Evolutionary conservation across 805 yeast genomes (phyloP).

Genomic region (Cyberlindnera mycetangii): DNA sequence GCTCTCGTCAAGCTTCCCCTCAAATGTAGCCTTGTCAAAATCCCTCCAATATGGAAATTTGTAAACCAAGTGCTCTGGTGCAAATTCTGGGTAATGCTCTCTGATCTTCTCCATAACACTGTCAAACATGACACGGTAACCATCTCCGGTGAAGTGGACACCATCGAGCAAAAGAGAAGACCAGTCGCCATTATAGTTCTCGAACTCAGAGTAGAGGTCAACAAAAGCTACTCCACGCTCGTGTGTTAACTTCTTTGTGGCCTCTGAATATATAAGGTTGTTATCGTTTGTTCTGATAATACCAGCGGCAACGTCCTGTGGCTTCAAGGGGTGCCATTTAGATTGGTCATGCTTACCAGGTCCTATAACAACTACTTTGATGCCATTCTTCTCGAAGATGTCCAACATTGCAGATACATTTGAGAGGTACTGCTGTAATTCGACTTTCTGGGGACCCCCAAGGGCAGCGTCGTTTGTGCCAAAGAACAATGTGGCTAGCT

Average conservation of each 20-base stretch:
- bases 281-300: conserved; percentile 43
- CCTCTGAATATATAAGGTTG: conserved; percentile 49
- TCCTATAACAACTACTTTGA: conserved; percentile 56
- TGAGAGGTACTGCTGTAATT: conserved; percentile 42
- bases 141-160: conserved; percentile 55
- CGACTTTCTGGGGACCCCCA: conserved; percentile 47
- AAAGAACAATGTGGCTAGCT: conserved; percentile 57
- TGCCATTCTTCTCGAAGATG: conserved; percentile 37
- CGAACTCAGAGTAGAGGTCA: conserved; percentile 48
- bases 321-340: conserved; percentile 35
- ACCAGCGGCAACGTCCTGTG: conserved; percentile 37
- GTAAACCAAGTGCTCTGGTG: conserved; percentile 38
- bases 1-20: conserved; percentile 3
- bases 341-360: conserved; percentile 56
- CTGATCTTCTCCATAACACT: conserved; percentile 40
- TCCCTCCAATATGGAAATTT: conserved; percentile 43
- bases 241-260: conserved; percentile 43
- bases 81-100: conserved; percentile 44
- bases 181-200: conserved; percentile 38
- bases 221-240: conserved; percentile 53
- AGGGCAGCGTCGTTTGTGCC: conserved; percentile 77
- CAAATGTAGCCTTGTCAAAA: conserved; percentile 23
- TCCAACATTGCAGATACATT: conserved; percentile 47
- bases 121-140: conserved; percentile 49
- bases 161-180: conserved; percentile 48